Conservation (phyloP, 2,329 filamentous ascomycete species). For the Exophiala spinifera region DNA sequence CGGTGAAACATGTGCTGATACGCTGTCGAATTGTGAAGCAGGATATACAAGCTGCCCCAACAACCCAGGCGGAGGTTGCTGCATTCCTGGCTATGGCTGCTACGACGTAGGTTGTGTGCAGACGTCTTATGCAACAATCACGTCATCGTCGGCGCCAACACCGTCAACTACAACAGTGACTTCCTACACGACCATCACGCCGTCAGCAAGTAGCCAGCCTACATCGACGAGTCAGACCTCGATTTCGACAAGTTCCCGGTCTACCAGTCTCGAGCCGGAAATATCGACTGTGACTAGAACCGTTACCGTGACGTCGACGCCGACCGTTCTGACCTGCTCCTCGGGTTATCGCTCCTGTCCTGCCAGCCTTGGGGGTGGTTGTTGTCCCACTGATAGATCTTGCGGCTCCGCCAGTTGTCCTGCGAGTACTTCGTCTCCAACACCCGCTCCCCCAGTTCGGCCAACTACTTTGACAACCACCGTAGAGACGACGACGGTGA, state of each 20-base stretch:
- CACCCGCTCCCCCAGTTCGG: conserved; percentile 37
- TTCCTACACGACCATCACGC: conserved; percentile 27
- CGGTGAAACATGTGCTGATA: conserved; percentile 51
- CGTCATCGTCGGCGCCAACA: conserved; percentile 6
- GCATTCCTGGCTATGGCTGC: conserved; percentile 59
- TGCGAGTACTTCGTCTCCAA: conserved; percentile 30
- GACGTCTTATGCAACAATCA: conserved; percentile 29
- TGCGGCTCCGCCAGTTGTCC: conserved; percentile 43
- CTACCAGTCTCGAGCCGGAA: not conserved
- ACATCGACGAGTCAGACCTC: conserved; percentile 35
- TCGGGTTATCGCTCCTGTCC: conserved; percentile 47
- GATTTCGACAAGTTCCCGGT: conserved; percentile 26
- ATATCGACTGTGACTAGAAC: conserved; percentile 38
- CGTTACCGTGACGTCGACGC: conserved; percentile 30
- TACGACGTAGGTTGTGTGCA: conserved; percentile 53
- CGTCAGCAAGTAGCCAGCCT: conserved; percentile 6
- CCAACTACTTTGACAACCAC: conserved; percentile 33
- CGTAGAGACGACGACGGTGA: conserved; percentile 27
- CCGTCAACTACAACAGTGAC: conserved; percentile 26
- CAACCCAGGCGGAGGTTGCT: conserved; percentile 58
- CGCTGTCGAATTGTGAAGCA: conserved; percentile 49
- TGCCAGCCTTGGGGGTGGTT: conserved; percentile 43
- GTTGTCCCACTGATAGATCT: conserved; percentile 44
- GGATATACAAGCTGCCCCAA: conserved; percentile 57
- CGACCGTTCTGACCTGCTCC: conserved; percentile 40